phyloP scores from a whole-genome alignment of 2,329 filamentous ascomycete genomes.

The Purpureocillium lavendulum region DNA sequence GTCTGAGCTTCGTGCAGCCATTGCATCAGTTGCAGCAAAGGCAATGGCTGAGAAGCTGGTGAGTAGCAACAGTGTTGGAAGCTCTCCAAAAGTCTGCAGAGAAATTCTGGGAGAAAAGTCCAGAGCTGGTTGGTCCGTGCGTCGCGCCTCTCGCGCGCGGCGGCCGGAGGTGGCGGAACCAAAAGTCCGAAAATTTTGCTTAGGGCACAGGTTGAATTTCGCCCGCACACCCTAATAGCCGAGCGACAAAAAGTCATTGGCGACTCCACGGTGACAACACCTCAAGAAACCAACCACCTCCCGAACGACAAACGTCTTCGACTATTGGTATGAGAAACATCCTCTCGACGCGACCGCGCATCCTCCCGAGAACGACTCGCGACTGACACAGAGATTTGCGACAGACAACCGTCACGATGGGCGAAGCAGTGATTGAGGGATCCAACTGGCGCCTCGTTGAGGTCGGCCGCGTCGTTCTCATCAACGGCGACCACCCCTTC shows the following conservation, averaged over 20 bases:
- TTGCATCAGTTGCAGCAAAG: too few species aligned
- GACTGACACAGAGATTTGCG: slow-evolving; percentile 10
- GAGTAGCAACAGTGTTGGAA: not conserved
- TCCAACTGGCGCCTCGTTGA: slow-evolving; percentile 93
- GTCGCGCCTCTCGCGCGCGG: not conserved
- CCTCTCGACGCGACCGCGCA: slow-evolving; percentile 16
- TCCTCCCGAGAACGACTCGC: slow-evolving; percentile 11
- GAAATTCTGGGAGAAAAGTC: slow-evolving; percentile 1
- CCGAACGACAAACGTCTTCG: slow-evolving; percentile 28
- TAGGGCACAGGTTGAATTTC: slow-evolving; percentile 34
- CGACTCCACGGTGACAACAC: slow-evolving; percentile 26
- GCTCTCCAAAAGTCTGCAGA: not conserved
- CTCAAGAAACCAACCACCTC: slow-evolving; percentile 27
- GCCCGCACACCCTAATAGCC: slow-evolving; percentile 29
- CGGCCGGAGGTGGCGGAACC: slow-evolving; percentile 14
- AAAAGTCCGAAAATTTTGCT: slow-evolving; percentile 24
- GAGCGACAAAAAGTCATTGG: slow-evolving; percentile 32
- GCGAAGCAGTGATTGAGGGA: slow-evolving; percentile 73
- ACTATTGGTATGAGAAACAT: slow-evolving; percentile 26
- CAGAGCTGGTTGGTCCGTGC: slow-evolving; percentile 9
- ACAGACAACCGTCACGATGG: slow-evolving; percentile 63
- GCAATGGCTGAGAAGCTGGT: too few species aligned
- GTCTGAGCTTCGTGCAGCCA: slow-evolving; percentile 1
- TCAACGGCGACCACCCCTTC: slow-evolving; percentile 71
- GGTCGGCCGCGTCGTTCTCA: slow-evolving; percentile 93